These are phyloP conservation scores for Colletotrichum lindemuthianum DNA, from an alignment of 2,329 filamentous ascomycete species.

Conservation along the genomic window DNA sequence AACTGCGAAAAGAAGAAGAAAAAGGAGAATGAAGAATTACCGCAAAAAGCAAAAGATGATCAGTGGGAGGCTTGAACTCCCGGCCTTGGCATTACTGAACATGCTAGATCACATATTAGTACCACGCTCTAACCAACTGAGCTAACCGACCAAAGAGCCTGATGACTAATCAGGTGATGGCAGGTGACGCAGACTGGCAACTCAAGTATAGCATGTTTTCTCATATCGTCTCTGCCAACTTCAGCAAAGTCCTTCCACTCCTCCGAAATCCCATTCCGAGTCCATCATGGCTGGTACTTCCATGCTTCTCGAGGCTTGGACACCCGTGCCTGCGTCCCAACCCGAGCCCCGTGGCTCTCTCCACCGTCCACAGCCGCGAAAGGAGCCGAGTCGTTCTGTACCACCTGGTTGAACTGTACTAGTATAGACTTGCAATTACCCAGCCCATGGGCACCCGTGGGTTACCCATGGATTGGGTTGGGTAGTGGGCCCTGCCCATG, in stretches of 20 bases:
- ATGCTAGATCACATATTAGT: conserved; percentile 22
- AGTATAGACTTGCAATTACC: too few relatives aligned
- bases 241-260: conserved; percentile 6
- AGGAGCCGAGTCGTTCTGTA: conserved; percentile 31
- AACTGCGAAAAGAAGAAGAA: not conserved
- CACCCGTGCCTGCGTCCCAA: too few relatives aligned
- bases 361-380: not conserved
- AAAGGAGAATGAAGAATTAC: not conserved
- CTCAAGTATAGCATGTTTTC: not conserved
- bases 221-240: too few relatives aligned
- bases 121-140: conserved; percentile 35
- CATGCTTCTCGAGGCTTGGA: not conserved
- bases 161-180: conserved; percentile 4
- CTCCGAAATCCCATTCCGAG: conserved; percentile 30
- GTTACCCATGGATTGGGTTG: too few relatives aligned
- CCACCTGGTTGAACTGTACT: conserved; percentile 43
- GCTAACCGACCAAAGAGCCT: conserved; percentile 4
- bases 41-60: conserved; percentile 11
- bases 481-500: too few relatives aligned
- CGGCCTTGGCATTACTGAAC: conserved; percentile 31
- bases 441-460: too few relatives aligned
- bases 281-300: conserved; percentile 5
- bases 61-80: conserved; percentile 35
- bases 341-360: not conserved
- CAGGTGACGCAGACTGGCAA: accelerated